Evolutionary conservation across 1,284 basidiomycete species (phyloP), one percentile per base, ranked within the genome.

Genomic region (Marasmius sp.): DNA sequence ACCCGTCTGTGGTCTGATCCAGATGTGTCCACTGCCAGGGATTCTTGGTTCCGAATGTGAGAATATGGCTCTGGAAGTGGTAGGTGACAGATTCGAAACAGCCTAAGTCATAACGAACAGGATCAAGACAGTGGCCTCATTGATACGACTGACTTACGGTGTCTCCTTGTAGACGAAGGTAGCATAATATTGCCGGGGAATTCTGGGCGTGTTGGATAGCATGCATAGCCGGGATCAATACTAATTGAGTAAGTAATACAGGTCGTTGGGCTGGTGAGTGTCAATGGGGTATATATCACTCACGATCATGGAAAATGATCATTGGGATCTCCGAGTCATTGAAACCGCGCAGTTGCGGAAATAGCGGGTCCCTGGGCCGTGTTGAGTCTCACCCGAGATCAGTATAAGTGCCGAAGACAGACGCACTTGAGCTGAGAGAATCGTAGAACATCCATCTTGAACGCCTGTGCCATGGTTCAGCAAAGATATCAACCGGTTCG

Each of bases 111-210:
- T 27, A 27, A 27, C 27, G 27, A 27, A 27, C 5, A 27, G 27
- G 27, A 5, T 27, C 27, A 27, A 27, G 27, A 27, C 27, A 27
- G 27, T 27, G 27, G 27, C 27, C 27, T 27, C 27, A 27, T 27
- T 27, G 27, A 27, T 27, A 27, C 5, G 27, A 27, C 27, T 27
- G 27, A 72, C 64, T 71, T n/a, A 47, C 45, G 2, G 16, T 47
- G 4, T 20, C 16, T 47, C n/a, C 45, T 14, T 47, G 45, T 14
- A 47, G n/a, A n/a, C n/a, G 20, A 47, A 47, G 16, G 45, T 47
- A 47, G 20, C 45, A 47, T n/a, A 18, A 8, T 47, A 47, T 2
- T 8, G 45, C 45, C 20, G 11, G 45, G 8, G 45, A 47, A n/a
- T 47, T 16, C 8, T 8, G 8, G 45, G 16, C n/a, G 16, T 20